phyloP scores from a whole-genome alignment of 139 green algal species.

The Monoraphidium neglectum region DNA sequence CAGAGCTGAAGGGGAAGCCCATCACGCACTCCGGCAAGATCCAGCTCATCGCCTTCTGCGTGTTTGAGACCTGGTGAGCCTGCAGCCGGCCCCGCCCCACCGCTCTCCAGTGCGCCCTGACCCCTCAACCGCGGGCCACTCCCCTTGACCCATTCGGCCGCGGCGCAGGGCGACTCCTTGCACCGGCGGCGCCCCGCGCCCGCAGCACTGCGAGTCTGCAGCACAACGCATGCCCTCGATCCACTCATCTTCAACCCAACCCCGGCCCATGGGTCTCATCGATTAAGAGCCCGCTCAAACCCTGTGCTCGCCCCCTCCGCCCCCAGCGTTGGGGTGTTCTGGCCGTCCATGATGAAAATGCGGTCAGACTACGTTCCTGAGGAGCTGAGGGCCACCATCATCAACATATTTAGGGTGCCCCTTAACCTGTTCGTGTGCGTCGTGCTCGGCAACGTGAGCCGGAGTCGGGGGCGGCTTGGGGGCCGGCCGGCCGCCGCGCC shows the following conservation, averaged over 20 bases:
- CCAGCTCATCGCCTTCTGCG: slow-evolving; percentile 87
- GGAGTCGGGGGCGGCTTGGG: neutral
- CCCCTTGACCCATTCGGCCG: too few species aligned
- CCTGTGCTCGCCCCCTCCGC: too few species aligned
- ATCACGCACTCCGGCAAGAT: slow-evolving; percentile 75
- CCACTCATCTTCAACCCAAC: too few species aligned
- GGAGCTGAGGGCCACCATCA: slow-evolving; percentile 92
- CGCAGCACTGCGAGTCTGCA: too few species aligned
- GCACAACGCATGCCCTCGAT: too few species aligned
- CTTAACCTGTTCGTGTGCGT: slow-evolving; percentile 97
- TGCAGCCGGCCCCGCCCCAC: too few species aligned
- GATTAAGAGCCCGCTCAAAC: too few species aligned
- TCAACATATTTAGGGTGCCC: slow-evolving; percentile 97
- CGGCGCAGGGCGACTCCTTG: too few species aligned
- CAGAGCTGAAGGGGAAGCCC: slow-evolving; percentile 11
- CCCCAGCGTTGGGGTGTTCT: slow-evolving; percentile 95
- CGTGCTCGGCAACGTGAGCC: slow-evolving; percentile 94
- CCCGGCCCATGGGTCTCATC: too few species aligned
- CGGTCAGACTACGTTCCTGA: slow-evolving; percentile 88
- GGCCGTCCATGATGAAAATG: slow-evolving; percentile 96
- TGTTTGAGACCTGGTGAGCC: slow-evolving; percentile 89
- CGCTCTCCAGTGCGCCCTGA: too few species aligned
- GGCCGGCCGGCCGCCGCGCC: neutral
- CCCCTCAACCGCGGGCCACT: too few species aligned
- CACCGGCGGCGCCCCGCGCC: too few species aligned